These are phyloP conservation scores for Saccharomycopsis babjevae DNA, from an alignment of 805 yeast genomes.

Conservation along the genomic window DNA sequence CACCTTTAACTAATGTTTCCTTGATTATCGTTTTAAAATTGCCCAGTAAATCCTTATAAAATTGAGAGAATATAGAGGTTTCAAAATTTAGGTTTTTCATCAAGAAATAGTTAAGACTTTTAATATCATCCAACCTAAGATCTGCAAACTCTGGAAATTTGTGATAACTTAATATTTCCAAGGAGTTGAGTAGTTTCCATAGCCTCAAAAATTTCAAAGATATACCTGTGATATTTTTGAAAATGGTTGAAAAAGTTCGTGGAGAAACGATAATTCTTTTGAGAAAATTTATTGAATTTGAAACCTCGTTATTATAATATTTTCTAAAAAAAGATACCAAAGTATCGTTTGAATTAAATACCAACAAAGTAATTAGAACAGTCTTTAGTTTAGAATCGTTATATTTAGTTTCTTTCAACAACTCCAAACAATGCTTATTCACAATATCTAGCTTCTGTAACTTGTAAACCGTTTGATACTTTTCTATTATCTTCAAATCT, in stretches of 20 bases:
- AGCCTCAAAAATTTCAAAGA: slow-evolving; percentile 8
- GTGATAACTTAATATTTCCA: slow-evolving; percentile 3
- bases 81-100: slow-evolving; percentile 7
- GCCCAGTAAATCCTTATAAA: slow-evolving; percentile 27
- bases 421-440: slow-evolving; percentile 23
- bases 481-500: slow-evolving; percentile 9
- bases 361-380: slow-evolving; percentile 6
- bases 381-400: not conserved
- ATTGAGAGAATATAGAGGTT: slow-evolving; percentile 18
- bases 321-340: slow-evolving; percentile 9
- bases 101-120: slow-evolving; percentile 8
- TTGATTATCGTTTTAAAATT: slow-evolving; percentile 31
- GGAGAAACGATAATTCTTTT: slow-evolving; percentile 16
- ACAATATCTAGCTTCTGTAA: slow-evolving; percentile 7
- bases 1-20: slow-evolving; percentile 36
- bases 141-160: not conserved
- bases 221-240: slow-evolving; percentile 4
- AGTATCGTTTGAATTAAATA: slow-evolving; percentile 13
- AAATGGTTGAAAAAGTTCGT: slow-evolving; percentile 9
- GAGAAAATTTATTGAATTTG: slow-evolving; percentile 5
- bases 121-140: not conserved
- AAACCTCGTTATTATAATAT: slow-evolving; percentile 7
- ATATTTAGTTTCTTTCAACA: slow-evolving; percentile 7
- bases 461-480: slow-evolving; percentile 9
- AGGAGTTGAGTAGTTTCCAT: not conserved